phyloP scores from a whole-genome alignment of 176 grass and related monocot genomes.

The Raddia distichophylla region DNA sequence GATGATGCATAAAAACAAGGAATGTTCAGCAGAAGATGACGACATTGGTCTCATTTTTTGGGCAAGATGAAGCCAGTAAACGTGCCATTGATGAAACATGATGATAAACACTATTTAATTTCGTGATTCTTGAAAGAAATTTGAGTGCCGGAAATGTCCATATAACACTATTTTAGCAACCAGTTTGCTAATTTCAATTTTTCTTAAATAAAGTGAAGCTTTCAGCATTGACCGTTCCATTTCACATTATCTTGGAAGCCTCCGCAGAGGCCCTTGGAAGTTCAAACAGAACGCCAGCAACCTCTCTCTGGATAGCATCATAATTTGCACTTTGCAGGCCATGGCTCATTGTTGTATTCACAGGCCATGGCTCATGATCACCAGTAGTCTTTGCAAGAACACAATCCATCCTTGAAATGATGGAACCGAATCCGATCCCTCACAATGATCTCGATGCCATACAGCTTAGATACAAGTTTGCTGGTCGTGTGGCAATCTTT shows the following conservation, averaged over 20 bases:
- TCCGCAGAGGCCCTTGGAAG: not conserved
- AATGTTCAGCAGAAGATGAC: not conserved
- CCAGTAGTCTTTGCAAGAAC: conserved; percentile 93
- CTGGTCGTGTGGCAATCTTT: conserved; percentile 84
- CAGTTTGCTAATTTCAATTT: not conserved
- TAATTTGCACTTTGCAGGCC: not conserved
- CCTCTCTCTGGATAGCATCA: not conserved
- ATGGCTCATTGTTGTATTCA: conserved; percentile 29
- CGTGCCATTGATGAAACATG: not conserved
- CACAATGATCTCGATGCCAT: conserved; percentile 74
- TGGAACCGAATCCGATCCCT: conserved; percentile 87
- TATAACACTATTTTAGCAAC: conserved; percentile 6
- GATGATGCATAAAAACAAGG: not conserved
- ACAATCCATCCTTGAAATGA: conserved; percentile 80
- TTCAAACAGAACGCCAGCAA: not conserved
- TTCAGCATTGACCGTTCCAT: not conserved
- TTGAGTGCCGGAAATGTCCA: not conserved
- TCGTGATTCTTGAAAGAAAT: not conserved
- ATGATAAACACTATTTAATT: not conserved
- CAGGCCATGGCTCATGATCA: conserved; percentile 39
- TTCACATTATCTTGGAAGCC: not conserved
- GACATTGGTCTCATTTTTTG: not conserved
- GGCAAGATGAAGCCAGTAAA: not conserved
- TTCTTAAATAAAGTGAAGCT: not conserved
- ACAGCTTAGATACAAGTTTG: conserved; percentile 73